Base-by-base conservation (phyloP, 257 asterid genomes). In the Thymus quinquecostatus region DNA sequence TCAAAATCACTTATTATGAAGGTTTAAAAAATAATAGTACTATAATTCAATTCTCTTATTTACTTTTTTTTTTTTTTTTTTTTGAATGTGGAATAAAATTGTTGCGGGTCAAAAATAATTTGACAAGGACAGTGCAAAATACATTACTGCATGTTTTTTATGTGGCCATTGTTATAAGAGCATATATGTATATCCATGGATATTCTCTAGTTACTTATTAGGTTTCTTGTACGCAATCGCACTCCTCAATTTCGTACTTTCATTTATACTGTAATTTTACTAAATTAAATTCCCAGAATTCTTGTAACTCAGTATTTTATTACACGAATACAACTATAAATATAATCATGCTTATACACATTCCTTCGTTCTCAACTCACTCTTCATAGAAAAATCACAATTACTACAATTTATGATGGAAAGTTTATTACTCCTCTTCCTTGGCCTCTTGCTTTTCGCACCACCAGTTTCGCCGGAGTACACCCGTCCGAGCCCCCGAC, bases 401-500 rank as follows among this genome's bases (percentile, higher is more conserved):
- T n/a, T 14, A n/a, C n/a, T n/a, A n/a, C n/a, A n/a, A n/a, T n/a
- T n/a, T n/a, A n/a, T n/a, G n/a, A 71, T 72, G 89, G 69, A 70
- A 48, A 78, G 0, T 68, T 43, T 34, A 1, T 29, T 41, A 5
- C 66, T 73, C 66, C 40, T 74, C 74, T 32, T 80, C 75, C 58
- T 45, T n/a, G n/a, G n/a, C 49, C n/a, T 75, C 59, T 51, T 71
- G 30, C 49, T 72, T 33, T 3, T 76, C 34, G 38, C 72, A 54
- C 6, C 67, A 58, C 49, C 33, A n/a, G 88, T 64, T 21, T 78
- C 83, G 2, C 68, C 89, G 78, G 89, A 85, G 69, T 89, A 86
- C 73, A 75, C 75, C 76, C 98, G 98, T 10, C 94, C 96, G 14
- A 64, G 6, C 50, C 83, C 93, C 10, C 94, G 90, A 41, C 86